Evolutionary conservation across 2,329 filamentous ascomycete genomes (phyloP).

Genomic region (Arthrobotrys pseudoclavata): DNA sequence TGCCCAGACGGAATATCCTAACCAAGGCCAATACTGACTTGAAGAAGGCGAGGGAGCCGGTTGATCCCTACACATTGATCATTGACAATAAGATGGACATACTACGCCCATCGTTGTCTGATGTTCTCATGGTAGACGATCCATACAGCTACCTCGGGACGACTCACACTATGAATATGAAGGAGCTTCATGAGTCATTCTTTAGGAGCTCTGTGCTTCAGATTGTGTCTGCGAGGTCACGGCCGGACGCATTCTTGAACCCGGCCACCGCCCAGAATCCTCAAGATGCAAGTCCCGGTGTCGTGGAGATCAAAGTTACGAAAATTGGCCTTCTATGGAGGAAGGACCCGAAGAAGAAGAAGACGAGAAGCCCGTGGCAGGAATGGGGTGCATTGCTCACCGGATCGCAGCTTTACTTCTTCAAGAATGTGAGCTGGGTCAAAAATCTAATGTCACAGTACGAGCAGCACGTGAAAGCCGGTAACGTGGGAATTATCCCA

Average conservation of each 20-base stretch:
- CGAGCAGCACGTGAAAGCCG: conserved; percentile 83
- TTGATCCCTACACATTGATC: conserved; percentile 95
- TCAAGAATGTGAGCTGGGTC: conserved; percentile 91
- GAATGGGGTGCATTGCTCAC: conserved; percentile 98
- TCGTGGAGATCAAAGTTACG: conserved; percentile 97
- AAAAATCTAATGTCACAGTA: conserved; percentile 91
- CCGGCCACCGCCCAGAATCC: conserved; percentile 88
- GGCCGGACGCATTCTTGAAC: conserved; percentile 94
- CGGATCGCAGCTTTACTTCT: conserved; percentile 96
- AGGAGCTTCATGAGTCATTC: conserved; percentile 87
- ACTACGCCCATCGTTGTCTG: conserved; percentile 85
- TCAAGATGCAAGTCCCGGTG: conserved; percentile 86
- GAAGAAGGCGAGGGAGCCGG: conserved; percentile 77
- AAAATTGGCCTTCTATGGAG: conserved; percentile 96
- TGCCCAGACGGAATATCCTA: conserved; percentile 71
- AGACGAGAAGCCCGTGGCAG: conserved; percentile 94
- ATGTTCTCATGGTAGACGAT: conserved; percentile 93
- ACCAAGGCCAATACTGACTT: conserved; percentile 62
- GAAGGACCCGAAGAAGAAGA: conserved; percentile 93
- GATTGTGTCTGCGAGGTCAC: conserved; percentile 91
- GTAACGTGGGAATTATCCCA: conserved; percentile 77
- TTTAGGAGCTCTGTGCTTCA: conserved; percentile 92
- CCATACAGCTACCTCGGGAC: conserved; percentile 90
- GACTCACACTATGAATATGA: conserved; percentile 80
- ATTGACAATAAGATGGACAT: conserved; percentile 88